phyloP scores from a whole-genome alignment of 495 filamentous ascomycete species.

The Podospora sp. region DNA sequence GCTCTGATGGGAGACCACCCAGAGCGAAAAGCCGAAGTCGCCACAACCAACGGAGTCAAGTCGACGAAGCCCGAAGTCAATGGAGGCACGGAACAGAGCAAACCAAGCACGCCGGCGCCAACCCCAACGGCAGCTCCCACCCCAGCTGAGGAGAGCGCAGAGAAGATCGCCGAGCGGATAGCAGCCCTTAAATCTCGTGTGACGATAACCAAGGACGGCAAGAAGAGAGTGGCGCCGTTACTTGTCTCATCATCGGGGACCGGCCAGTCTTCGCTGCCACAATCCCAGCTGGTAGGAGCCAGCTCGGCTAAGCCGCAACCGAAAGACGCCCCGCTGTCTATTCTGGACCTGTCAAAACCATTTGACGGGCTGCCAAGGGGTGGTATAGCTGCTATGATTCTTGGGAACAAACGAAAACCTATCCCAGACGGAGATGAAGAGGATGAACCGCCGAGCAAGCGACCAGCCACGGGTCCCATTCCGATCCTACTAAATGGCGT shows the following conservation, averaged over 20 bases:
- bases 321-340: slow-evolving; percentile 77
- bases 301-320: slow-evolving; percentile 60
- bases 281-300: slow-evolving; percentile 77
- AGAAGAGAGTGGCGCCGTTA: slow-evolving; percentile 90
- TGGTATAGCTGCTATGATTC: slow-evolving; percentile 77
- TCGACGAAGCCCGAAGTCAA: slow-evolving; percentile 42
- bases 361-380: slow-evolving; percentile 93
- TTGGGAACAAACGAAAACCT: slow-evolving; percentile 91
- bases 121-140: slow-evolving; percentile 6
- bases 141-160: slow-evolving; percentile 48
- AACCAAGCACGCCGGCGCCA: slow-evolving; percentile 28
- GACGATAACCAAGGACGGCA: slow-evolving; percentile 94
- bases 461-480: slow-evolving; percentile 65
- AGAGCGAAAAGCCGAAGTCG: slow-evolving; percentile 36
- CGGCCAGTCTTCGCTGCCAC: slow-evolving; percentile 83
- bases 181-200: slow-evolving; percentile 85
- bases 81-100: slow-evolving; percentile 35
- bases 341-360: slow-evolving; percentile 89
- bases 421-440: slow-evolving; percentile 68
- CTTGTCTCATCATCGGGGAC: slow-evolving; percentile 84
- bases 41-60: slow-evolving; percentile 47
- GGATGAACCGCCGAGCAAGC: slow-evolving; percentile 64
- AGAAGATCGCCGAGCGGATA: slow-evolving; percentile 65
- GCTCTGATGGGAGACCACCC: slow-evolving; percentile 87
- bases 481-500: slow-evolving; percentile 74